A percentile compares a stretch with the other conserved stretches of the same genome.
These are phyloP conservation scores for Crepidotus variabilis DNA, from an alignment of 768 basidiomycete species.

Conservation along the genomic window DNA sequence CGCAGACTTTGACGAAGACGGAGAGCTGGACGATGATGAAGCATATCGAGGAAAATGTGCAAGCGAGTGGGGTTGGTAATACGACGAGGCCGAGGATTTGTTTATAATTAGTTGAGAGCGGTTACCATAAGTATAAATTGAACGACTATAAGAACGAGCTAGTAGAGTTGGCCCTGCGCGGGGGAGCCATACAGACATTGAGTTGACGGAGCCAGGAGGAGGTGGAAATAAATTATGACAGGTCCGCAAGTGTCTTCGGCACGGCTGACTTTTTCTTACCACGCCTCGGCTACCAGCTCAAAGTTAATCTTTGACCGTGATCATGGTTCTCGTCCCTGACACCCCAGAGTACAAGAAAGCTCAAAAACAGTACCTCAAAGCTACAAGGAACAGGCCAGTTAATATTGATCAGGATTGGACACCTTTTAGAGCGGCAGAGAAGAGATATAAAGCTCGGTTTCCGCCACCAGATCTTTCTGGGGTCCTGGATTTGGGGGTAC, in stretches of 20 bases:
- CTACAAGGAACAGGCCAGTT: conserved; percentile 49
- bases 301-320: conserved; percentile 30
- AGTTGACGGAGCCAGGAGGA: conserved; percentile 2
- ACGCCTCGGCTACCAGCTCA: not conserved
- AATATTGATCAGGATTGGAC: conserved; percentile 58
- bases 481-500: conserved; percentile 50
- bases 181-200: conserved; percentile 79
- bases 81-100: conserved; percentile 12
- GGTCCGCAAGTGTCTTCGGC: not conserved
- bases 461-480: conserved; percentile 70
- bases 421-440: conserved; percentile 74
- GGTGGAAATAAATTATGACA: not conserved
- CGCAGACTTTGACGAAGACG: conserved; percentile 9
- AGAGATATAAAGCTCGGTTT: conserved; percentile 74
- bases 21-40: conserved; percentile 1
- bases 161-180: conserved; percentile 44
- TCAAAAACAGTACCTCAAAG: conserved; percentile 51
- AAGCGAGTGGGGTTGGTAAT: conserved; percentile 14
- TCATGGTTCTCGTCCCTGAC: conserved; percentile 40
- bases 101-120: not conserved
- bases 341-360: conserved; percentile 58
- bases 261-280: not conserved
- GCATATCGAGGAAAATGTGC: conserved; percentile 16
- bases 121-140: conserved; percentile 17
- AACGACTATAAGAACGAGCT: conserved; percentile 34